Base-by-base conservation (phyloP, 2,329 filamentous ascomycete genomes). In the Curvularia spicifera region DNA sequence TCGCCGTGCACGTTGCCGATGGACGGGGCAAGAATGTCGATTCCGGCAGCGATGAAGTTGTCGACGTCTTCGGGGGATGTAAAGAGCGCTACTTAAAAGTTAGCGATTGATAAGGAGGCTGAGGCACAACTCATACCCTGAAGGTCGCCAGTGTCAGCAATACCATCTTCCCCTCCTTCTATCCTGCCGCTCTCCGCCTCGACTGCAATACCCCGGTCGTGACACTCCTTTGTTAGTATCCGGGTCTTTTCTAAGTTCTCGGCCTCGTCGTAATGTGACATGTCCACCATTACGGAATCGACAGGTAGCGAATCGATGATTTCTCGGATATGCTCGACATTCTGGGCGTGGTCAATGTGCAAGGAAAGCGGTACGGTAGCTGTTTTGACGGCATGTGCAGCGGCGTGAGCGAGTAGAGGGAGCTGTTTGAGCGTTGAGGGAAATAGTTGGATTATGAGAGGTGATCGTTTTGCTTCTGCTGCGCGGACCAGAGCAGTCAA, bases 1-100 rank as follows among this genome's bases (percentile, higher is more conserved):
- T 87, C 84, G 45, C 89, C 89, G 76, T 92, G 89, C 31, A 91
- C 84, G 67, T 91, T 92, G 6, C 89, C 89, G 74, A 91, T 89
- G 0, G 88, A 88, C 0, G 89, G 89, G 0, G 90, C 89, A 31
- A 92, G 78, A 76, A 89, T 88, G 67, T 91, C 87, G 68, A 92
- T 87, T 0, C 88, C 89, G 8, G 87, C 89, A 1, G 79, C 82
- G 8, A 91, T 82, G 69, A 92, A 91, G 69, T 89, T 86, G 60
- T 87, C 82, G 7, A 87, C 87, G 74, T 91, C 85, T 66, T 88
- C 85, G 0, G 85, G 82, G 0, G 87, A 90, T 0, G 89, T 91
- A 68, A 91, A 78, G 54, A 88, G 65, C 13, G 71, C 71, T 73
- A 31, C 6, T 4, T 5, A 26, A 26, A 39, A 18, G 26, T 64